A percentile compares a stretch with the other conserved stretches of the same genome.
Conservation (phyloP, 148 eudicot species). For the Dianthus caryophyllus region DNA sequence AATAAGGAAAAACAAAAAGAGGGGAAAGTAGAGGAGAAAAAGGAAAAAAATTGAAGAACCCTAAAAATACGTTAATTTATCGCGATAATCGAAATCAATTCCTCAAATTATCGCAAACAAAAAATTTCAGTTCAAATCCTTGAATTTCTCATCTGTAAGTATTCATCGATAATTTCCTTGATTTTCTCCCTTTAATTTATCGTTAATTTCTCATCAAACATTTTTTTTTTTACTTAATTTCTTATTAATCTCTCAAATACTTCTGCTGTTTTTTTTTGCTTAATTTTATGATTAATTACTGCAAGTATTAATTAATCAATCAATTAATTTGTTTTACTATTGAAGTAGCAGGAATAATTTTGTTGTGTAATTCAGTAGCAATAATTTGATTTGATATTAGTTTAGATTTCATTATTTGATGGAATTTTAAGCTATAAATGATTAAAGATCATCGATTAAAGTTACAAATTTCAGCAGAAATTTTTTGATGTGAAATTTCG, state of each 20-base stretch:
- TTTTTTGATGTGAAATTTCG: too few species aligned
- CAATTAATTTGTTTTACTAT: background rate
- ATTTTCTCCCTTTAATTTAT: constrained; percentile 18
- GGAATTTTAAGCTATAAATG: background rate
- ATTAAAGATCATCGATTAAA: background rate
- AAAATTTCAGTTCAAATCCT: background rate
- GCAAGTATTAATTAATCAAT: too few species aligned
- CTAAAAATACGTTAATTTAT: constrained; percentile 19
- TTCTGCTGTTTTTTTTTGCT: background rate
- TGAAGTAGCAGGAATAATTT: too few species aligned
- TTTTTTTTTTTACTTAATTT: background rate
- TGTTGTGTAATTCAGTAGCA: too few species aligned
- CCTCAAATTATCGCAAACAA: constrained; percentile 22
- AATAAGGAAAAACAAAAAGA: background rate
- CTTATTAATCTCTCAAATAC: background rate
- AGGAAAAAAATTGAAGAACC: background rate
- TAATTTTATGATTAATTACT: too few species aligned
- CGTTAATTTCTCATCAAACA: constrained; percentile 6
- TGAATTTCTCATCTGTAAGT: constrained; percentile 27
- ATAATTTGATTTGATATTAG: too few species aligned
- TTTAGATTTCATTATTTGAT: too few species aligned
- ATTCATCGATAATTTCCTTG: constrained; percentile 2
- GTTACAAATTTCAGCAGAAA: too few species aligned
- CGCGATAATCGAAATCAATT: constrained; percentile 15
- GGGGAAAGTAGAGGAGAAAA: background rate